Evolutionary conservation across 805 yeast species (phyloP).

Genomic region (Ogataea nitratoaversa): DNA sequence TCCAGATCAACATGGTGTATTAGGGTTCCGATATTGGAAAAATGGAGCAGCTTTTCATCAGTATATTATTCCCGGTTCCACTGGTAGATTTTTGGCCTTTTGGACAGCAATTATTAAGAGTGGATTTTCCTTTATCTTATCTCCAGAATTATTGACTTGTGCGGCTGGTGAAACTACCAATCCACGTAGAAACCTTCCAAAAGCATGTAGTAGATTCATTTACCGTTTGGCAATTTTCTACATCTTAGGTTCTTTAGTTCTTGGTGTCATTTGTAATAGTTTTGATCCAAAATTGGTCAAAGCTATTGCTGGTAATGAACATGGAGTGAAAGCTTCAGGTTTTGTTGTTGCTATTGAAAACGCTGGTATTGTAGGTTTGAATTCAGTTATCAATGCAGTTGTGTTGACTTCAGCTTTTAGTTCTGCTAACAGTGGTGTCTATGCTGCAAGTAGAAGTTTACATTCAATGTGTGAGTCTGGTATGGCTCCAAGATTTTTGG

Average conservation of each 20-base stretch:
- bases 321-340: constrained; percentile 32
- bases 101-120: constrained; percentile 2
- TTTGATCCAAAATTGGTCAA: constrained; percentile 17
- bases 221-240: constrained; percentile 13
- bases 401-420: constrained; percentile 36
- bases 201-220: constrained; percentile 10
- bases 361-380: constrained; percentile 33
- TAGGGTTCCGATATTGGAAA: constrained; percentile 38
- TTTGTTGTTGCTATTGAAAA: constrained; percentile 36
- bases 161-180: constrained; percentile 13
- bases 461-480: constrained; percentile 1
- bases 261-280: constrained; percentile 41
- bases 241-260: constrained; percentile 26
- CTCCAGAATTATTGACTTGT: constrained; percentile 10
- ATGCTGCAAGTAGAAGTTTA: neutral
- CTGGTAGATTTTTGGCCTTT: constrained; percentile 40
- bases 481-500: neutral
- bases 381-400: constrained; percentile 35
- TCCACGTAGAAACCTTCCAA: constrained; percentile 5
- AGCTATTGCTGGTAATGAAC: constrained; percentile 3
- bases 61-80: constrained; percentile 40
- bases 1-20: constrained; percentile 45
- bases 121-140: constrained; percentile 31
- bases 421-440: constrained; percentile 1
- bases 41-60: constrained; percentile 38